Evolutionary conservation across 2,329 filamentous ascomycete species (phyloP), one percentile per base, ranked within the genome.

Genomic region (Tympanopsis confertula): DNA sequence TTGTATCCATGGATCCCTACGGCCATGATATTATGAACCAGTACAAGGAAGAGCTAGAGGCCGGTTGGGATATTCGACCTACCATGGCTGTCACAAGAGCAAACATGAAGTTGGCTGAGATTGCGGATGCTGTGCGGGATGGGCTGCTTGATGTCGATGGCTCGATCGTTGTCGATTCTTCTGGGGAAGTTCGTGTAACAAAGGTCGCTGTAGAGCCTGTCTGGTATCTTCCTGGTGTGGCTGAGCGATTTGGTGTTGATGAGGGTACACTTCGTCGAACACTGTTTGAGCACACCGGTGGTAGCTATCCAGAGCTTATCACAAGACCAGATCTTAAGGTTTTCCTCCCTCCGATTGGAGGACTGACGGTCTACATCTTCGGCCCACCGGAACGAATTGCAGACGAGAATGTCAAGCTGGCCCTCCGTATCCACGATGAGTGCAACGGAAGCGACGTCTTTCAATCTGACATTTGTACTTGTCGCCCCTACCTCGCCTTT

Each of bases 401-500:
- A 5, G 42, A 46, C 24, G 38, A 39, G 5, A 39, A 41, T 19
- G 44, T 46, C 5, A 44, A 43, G 37, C 37, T 46, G 7, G 44
- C 44, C 5, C 38, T 45, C 15, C 43, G 43, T 13, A 38, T 45
- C 12, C 29, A 77, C 45, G 73, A 78, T 46, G 73, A 78, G 63
- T 96, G 91, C 62, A 96, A 96, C 54, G 91, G 91, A 40, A 93
- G 85, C 56, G 91, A 98, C 61, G 91, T 96, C 32, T 98, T 96
- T 57, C 87, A 89, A 42, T 94, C 87, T 15, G 91, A 98, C 56
- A 98, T 96, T 52, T 96, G 91, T 64, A 96, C 91, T 10, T 96
- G 89, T 60, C 75, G 86, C 40, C 91, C 91, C 13, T 96, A 96
- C 56, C 76, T 96, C 40, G 93, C 94, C 53, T 96, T 93, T 55